These are phyloP conservation scores for Malbranchea cinnamomea DNA, from an alignment of 2,329 filamentous ascomycete species.

Conservation along the genomic window DNA sequence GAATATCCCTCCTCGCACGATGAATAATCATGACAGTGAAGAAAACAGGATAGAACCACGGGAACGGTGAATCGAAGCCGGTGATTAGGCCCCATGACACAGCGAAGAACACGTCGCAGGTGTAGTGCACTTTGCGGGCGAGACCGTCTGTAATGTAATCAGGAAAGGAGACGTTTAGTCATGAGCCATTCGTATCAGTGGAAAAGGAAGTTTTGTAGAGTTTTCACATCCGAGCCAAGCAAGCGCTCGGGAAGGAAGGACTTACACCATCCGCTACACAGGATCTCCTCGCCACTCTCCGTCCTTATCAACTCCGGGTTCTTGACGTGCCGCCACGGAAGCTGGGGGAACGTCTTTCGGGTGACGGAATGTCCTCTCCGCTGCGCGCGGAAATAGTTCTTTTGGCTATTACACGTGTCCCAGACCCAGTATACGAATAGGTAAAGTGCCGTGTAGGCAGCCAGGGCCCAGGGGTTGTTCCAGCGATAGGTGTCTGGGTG, in stretches of 20 bases:
- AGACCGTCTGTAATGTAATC: conserved; percentile 45
- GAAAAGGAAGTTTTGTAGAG: too few relatives aligned
- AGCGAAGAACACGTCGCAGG: conserved; percentile 64
- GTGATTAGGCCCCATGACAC: conserved; percentile 67
- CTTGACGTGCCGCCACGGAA: conserved; percentile 68
- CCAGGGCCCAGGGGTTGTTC: conserved; percentile 55
- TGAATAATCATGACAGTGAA: conserved; percentile 68
- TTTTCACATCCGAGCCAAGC: too few relatives aligned
- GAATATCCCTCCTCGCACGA: conserved; percentile 58
- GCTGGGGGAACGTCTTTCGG: conserved; percentile 71
- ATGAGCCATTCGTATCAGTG: background rate
- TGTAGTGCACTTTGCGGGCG: conserved; percentile 67
- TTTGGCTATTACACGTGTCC: conserved; percentile 84
- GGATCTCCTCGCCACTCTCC: conserved; percentile 56
- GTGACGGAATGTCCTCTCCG: conserved; percentile 54
- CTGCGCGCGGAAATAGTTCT: conserved; percentile 73
- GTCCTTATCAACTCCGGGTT: conserved; percentile 67
- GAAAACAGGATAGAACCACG: conserved; percentile 79
- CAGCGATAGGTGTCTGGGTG: conserved; percentile 60
- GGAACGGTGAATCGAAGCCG: conserved; percentile 59
- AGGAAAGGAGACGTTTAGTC: conserved; percentile 10
- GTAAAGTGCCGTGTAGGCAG: conserved; percentile 50
- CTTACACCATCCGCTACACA: conserved; percentile 71
- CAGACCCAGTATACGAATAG: conserved; percentile 77
- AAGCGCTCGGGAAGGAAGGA: conserved; percentile 12